Base-by-base conservation (phyloP, 306 rosid genomes). In the Castanea mollissima region DNA sequence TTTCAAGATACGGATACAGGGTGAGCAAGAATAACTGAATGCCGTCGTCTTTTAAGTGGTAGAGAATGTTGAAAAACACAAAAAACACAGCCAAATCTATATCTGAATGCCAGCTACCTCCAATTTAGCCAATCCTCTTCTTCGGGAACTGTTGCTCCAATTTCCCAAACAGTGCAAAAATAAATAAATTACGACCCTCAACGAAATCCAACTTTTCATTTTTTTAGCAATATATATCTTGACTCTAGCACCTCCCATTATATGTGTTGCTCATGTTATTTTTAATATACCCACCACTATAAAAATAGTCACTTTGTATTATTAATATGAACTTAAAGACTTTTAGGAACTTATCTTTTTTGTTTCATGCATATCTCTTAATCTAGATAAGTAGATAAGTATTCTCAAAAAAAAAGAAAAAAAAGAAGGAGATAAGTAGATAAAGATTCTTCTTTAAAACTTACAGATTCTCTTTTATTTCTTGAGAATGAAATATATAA, bases 41-140 rank as follows among this genome's bases (percentile, higher is more conserved):
- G 94, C 87, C 86, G 93, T 82, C 94, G 79, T 82, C 85, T 80
- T 80, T 85, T 21, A 49, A 79, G 71, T 82, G 79, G 77, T 67
- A 82, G 78, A 79, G 87, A 88, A 85, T 84, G 86, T 87, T 80
- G 83, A 85, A 82, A 74, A 68, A 65, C 74, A 23, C 75, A 62
- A 57, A 18, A 55, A 78, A 54, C 64, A 27, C 54, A 71, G 57
- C 63, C 59, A 78, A 51, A 49, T 58, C 63, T 18, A 76, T 49
- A 63, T 71, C 82, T 74, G 67, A 86, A 82, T 57, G 75, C 76
- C 74, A 64, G 57, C 70, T 67, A 54, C 79, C 46, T 8, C 46
- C 46, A 41, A 41, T 41, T 11, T 8, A 41, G 46, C 46, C 82
- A 83, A 78, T 79, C 85, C 87, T 80, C 80, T 78, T 80, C 74